These are phyloP conservation scores for Penicillium angulare DNA, from an alignment of 495 filamentous ascomycete species.

Conservation along the genomic window DNA sequence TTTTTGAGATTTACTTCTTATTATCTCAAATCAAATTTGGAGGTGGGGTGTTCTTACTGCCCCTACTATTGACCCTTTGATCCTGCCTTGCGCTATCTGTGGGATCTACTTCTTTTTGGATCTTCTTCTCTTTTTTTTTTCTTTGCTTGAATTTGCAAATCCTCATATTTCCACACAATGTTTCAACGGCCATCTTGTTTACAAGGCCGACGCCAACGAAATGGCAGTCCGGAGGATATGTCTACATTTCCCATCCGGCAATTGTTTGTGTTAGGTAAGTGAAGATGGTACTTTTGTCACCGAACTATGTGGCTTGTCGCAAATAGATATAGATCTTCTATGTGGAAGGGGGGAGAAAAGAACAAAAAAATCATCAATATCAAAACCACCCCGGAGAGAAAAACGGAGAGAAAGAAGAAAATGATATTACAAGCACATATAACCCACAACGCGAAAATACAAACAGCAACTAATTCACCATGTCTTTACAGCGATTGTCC, in stretches of 20 bases:
- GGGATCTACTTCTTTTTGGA: slow-evolving; percentile 4
- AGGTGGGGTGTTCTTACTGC: slow-evolving; percentile 14
- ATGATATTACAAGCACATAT: too few relatives aligned
- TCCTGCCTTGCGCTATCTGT: too few relatives aligned
- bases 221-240: slow-evolving; percentile 31
- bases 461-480: slow-evolving; percentile 32
- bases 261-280: slow-evolving; percentile 69
- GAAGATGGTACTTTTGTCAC: slow-evolving; percentile 30
- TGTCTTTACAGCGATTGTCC: slow-evolving; percentile 67
- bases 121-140: not conserved
- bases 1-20: slow-evolving; percentile 6
- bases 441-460: too few relatives aligned
- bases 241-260: slow-evolving; percentile 56
- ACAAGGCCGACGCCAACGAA: slow-evolving; percentile 33
- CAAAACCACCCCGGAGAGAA: not conserved
- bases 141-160: too few relatives aligned
- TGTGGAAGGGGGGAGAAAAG: not conserved
- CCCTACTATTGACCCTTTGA: not conserved
- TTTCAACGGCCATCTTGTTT: slow-evolving; percentile 39
- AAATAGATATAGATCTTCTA: not conserved
- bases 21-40: too few relatives aligned
- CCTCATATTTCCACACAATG: slow-evolving; percentile 31
- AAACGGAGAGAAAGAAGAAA: not conserved
- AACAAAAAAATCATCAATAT: not conserved
- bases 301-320: slow-evolving; percentile 21